Percentiles rank a stretch among this genome's conserved stretches.
Evolutionary conservation across 495 filamentous ascomycete genomes (phyloP).

Genomic region (Daldinia concentrica): DNA sequence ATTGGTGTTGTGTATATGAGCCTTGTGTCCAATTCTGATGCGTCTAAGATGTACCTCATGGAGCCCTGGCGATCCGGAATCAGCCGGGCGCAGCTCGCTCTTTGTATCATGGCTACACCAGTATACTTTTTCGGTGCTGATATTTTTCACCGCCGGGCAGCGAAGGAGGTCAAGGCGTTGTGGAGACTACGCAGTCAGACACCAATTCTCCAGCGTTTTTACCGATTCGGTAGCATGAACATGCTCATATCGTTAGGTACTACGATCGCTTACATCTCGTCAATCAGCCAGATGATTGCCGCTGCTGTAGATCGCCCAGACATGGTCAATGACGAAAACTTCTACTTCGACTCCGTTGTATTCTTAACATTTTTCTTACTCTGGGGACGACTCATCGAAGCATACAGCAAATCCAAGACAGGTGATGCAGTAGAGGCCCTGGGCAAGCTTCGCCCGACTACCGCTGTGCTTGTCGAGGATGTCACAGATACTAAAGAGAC

Average conservation of each 20-base stretch:
- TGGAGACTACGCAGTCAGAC: constrained; percentile 84
- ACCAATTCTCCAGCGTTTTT: constrained; percentile 80
- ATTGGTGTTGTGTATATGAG: constrained; percentile 94
- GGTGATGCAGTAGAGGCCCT: constrained; percentile 87
- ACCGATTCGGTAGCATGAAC: constrained; percentile 97
- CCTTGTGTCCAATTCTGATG: constrained; percentile 69
- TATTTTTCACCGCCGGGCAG: constrained; percentile 79
- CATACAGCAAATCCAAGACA: constrained; percentile 91
- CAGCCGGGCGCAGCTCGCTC: constrained; percentile 79
- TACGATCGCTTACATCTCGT: constrained; percentile 86
- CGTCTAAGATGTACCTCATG: constrained; percentile 70
- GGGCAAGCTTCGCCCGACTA: constrained; percentile 78
- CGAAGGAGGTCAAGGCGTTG: constrained; percentile 80
- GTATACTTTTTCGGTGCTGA: constrained; percentile 91
- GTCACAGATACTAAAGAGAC: constrained; percentile 46
- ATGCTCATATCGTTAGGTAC: constrained; percentile 91
- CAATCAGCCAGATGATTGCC: constrained; percentile 78
- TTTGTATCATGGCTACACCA: constrained; percentile 87
- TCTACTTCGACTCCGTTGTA: constrained; percentile 94
- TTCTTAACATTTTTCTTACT: constrained; percentile 94
- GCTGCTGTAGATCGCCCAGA: constrained; percentile 60
- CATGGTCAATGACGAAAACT: constrained; percentile 61
- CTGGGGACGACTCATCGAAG: constrained; percentile 79
- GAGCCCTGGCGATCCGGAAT: constrained; percentile 76
- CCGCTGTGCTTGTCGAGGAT: constrained; percentile 73